Conservation (phyloP, 2,329 filamentous ascomycete species). For the Beauveria scarabaeidicola region DNA sequence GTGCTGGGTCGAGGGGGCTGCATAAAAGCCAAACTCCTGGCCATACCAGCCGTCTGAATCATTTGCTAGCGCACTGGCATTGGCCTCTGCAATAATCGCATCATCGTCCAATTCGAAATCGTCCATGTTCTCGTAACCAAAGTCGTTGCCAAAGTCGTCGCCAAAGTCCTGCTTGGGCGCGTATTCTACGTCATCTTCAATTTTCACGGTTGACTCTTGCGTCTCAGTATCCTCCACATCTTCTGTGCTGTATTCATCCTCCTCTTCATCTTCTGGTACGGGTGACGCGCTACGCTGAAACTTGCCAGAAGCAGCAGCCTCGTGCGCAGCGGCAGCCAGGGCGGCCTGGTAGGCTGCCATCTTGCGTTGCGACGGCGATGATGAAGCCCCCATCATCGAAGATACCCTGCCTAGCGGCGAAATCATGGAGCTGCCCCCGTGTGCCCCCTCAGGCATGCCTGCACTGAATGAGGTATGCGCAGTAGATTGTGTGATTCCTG, state of each 20-base stretch:
- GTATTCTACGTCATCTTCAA: conserved; percentile 43
- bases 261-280: conserved; percentile 20
- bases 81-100: conserved; percentile 87
- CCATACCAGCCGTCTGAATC: conserved; percentile 94
- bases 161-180: conserved; percentile 40
- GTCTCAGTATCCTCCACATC: conserved; percentile 10
- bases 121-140: conserved; percentile 53
- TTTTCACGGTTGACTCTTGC: conserved; percentile 35
- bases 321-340: conserved; percentile 70
- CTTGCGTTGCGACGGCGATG: conserved; percentile 13
- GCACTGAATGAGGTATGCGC: conserved; percentile 43
- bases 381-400: background rate
- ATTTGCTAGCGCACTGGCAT: conserved; percentile 84
- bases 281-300: conserved; percentile 55
- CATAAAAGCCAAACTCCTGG: conserved; percentile 94
- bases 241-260: background rate
- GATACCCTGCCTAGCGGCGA: conserved; percentile 2
- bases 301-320: conserved; percentile 66
- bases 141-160: conserved; percentile 40
- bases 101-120: conserved; percentile 72
- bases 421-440: conserved; percentile 10
- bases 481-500: conserved; percentile 39
- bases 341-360: conserved; percentile 71
- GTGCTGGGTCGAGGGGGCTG: conserved; percentile 40
- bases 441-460: conserved; percentile 14